Conservation (phyloP, 108 stramenopile genomes). For the Cyclotella kingstonii region DNA sequence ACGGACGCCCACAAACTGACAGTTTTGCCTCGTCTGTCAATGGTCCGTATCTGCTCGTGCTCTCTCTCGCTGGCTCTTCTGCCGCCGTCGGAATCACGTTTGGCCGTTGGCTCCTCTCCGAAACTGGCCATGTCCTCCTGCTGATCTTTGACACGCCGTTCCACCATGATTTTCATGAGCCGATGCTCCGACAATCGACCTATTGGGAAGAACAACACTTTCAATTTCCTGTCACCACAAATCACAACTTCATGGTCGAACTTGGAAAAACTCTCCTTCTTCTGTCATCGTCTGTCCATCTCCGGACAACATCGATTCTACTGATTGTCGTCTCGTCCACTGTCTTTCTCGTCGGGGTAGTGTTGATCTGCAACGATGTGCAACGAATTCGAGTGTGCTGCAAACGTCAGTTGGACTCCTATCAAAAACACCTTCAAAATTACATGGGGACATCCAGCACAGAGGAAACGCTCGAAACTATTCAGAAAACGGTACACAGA, state of each 20-base stretch:
- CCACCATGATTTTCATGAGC: not conserved
- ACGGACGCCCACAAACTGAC: too few species aligned
- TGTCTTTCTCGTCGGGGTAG: not conserved
- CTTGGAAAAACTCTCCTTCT: not conserved
- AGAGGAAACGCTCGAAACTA: not conserved
- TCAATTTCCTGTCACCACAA: not conserved
- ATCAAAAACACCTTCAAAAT: too few species aligned
- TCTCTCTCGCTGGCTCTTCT: constrained; percentile 14
- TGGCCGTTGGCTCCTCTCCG: constrained; percentile 16
- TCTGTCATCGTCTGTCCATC: not conserved
- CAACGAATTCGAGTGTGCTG: not conserved
- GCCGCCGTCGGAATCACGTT: constrained; percentile 6
- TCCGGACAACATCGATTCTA: too few species aligned
- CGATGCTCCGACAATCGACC: not conserved
- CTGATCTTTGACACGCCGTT: not conserved
- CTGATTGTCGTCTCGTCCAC: too few species aligned
- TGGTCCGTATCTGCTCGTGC: constrained; percentile 13
- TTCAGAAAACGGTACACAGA: not conserved
- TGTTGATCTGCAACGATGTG: not conserved
- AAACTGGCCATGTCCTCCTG: constrained; percentile 26
- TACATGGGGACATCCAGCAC: too few species aligned
- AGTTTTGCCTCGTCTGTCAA: not conserved
- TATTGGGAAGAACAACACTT: not conserved
- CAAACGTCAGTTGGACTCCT: too few species aligned
- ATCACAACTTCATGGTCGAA: not conserved